Evolutionary conservation across 2,329 filamentous ascomycete species (phyloP), one percentile per base, ranked within the genome.

Genomic region (Dothideomycetes sp.): DNA sequence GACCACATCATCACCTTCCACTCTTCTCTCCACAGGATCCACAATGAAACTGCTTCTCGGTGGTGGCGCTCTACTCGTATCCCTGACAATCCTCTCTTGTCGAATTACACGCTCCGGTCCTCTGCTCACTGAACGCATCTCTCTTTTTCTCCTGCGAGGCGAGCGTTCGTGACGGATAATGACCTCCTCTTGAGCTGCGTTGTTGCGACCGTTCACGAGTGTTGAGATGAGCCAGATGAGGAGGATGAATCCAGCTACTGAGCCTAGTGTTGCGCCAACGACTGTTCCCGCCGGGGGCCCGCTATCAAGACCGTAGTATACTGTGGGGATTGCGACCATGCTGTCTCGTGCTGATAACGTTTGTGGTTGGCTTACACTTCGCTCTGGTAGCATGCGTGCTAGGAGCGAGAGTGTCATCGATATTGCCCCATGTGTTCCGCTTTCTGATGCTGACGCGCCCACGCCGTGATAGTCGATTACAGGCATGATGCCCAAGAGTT

Each of bases 181-280:
- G 28, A 56, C 54, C 17, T 57, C 56, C 45, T 59, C 56, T 43
- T 58, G 55, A n/a, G 39, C 15, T 18, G 38, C 31, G 20, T 49
- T 47, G 34, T 52, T 49, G 17, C 47, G 45, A 30, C 57, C 54
- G 19, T 52, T 55, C 47, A 50, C 55, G 33, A 68, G 54, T 1
- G 61, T 54, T 51, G 53, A 71, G 17, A 74, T 53, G 4, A 76
- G 60, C 67, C 68, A 74, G 23, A 71, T 57, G 20, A 75, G 46
- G 5, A 75, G 57, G 17, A 75, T 56, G 56, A 74, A 73, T 33
- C 68, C 72, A 5, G 60, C 64, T 16, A 76, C 67, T 42, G 64
- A 67, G 46, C 72, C 72, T 18, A 76, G 61, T 5, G 73, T 70
- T 44, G 80, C 79, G 41, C 77, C 78, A 8, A 68, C 74, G 1